Conservation (phyloP, 257 asterid genomes). For the Nicotiana knightiana region DNA sequence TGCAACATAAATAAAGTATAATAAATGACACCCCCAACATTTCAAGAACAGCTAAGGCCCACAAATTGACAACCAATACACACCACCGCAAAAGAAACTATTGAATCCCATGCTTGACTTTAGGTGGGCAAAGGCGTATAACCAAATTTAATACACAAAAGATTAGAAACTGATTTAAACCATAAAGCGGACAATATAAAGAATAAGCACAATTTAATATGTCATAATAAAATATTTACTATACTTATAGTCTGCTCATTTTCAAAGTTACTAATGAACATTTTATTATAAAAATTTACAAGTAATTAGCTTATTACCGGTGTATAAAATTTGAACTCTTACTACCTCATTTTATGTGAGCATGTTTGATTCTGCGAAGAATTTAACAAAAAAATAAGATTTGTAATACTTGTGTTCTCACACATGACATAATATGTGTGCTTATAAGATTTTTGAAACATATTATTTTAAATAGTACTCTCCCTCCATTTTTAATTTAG, state of each 20-base stretch:
- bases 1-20: neutral
- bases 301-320: neutral
- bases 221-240: neutral
- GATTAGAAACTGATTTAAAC: neutral
- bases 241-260: no score
- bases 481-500: no score
- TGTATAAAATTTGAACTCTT: neutral
- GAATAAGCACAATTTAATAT: neutral
- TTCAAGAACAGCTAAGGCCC: slow-evolving; percentile 19
- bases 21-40: slow-evolving; percentile 4
- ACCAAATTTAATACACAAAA: neutral
- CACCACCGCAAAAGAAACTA: neutral
- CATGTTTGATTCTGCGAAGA: no score
- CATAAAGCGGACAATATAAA: neutral
- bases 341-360: no score
- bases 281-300: neutral
- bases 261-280: neutral
- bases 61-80: slow-evolving; percentile 11
- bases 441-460: no score
- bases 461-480: no score
- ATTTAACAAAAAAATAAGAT: no score
- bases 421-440: no score
- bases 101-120: slow-evolving; percentile 5
- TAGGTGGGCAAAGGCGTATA: neutral
- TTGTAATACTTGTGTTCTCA: no score